Conservation (phyloP, 306 rosid species). For the Geum urbanum region DNA sequence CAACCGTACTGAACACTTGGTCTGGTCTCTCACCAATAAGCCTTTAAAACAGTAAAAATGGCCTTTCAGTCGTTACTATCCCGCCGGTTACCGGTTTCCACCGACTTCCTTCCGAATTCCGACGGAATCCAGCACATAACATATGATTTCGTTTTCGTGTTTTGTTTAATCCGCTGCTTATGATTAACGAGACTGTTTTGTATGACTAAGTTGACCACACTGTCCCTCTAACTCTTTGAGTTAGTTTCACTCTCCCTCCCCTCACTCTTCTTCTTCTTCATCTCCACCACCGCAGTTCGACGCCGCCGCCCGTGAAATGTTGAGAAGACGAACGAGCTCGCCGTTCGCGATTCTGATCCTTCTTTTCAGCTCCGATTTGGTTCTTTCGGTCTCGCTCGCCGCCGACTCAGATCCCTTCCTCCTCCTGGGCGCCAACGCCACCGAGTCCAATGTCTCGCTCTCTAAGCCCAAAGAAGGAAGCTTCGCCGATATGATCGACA, state of each 20-base stretch:
- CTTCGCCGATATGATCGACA: conserved; percentile 93
- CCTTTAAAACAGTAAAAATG: neutral
- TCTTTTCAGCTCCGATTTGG: conserved; percentile 32
- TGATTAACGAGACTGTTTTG: neutral
- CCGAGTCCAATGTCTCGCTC: conserved; percentile 59
- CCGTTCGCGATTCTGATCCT: conserved; percentile 22
- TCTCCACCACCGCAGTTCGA: neutral
- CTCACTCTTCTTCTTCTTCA: neutral
- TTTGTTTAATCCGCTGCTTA: conserved; percentile 9
- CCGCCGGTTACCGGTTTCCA: neutral
- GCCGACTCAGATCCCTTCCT: conserved; percentile 51
- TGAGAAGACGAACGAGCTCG: conserved; percentile 19
- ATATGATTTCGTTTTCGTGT: neutral
- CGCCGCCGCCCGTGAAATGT: conserved; percentile 41
- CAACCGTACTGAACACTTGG: too few relatives aligned
- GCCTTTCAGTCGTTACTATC: neutral
- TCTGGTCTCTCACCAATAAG: too few relatives aligned
- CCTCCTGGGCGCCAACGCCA: conserved; percentile 42
- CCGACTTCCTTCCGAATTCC: too few relatives aligned
- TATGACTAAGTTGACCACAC: conserved; percentile 51
- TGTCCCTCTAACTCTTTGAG: conserved; percentile 20
- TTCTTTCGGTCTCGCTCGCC: conserved; percentile 36
- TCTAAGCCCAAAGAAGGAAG: conserved; percentile 68
- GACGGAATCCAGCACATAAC: neutral
- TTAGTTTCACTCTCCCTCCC: neutral